phyloP scores from a whole-genome alignment of 2,329 filamentous ascomycete species.

The Cercospora citrullina region DNA sequence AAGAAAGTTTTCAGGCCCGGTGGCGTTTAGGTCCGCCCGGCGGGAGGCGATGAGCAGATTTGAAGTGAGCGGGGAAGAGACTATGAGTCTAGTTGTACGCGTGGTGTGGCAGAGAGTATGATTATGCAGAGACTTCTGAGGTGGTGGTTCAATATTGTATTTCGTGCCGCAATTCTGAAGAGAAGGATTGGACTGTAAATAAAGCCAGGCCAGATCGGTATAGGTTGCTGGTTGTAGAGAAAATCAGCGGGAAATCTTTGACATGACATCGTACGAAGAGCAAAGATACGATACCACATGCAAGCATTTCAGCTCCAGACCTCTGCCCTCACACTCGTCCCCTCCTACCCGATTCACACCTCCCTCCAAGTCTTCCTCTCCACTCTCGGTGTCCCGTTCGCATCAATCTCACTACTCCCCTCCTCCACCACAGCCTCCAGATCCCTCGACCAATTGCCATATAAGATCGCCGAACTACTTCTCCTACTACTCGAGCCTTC shows the following conservation, averaged over 20 bases:
- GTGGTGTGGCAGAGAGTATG: no score
- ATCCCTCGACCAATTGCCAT: not conserved
- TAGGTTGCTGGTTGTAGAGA: no score
- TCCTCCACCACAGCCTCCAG: not conserved
- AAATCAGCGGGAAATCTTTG: no score
- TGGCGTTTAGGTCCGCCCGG: not conserved
- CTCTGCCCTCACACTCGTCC: not conserved
- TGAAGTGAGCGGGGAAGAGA: not conserved
- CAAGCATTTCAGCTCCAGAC: no score
- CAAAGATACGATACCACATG: no score
- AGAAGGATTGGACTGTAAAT: no score
- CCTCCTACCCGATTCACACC: not conserved
- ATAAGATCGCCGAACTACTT: not conserved
- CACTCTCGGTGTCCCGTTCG: not conserved
- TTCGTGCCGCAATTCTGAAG: no score
- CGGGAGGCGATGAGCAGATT: not conserved
- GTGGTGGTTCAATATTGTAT: no score
- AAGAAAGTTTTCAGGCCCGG: slow-evolving; percentile 4
- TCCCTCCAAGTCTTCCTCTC: not conserved
- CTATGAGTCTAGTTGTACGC: no score
- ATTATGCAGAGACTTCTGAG: no score
- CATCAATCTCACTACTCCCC: not conserved
- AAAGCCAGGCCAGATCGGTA: no score
- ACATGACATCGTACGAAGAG: no score
- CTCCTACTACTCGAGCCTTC: not conserved